Percentiles rank a stretch among this genome's conserved stretches.
phyloP scores from a whole-genome alignment of 108 stramenopile genomes.

The Nannochloropsis salina region DNA sequence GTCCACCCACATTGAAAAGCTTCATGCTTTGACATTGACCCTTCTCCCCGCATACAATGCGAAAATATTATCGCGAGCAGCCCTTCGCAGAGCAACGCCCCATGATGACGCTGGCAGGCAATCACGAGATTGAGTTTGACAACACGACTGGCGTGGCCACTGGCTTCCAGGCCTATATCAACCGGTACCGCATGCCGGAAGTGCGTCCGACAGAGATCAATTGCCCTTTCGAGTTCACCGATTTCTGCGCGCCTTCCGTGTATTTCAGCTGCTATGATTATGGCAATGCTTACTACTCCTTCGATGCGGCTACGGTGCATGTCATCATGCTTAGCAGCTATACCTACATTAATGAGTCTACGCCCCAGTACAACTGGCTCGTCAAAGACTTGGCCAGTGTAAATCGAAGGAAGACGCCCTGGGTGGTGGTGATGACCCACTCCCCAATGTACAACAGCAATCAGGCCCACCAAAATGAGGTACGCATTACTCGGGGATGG shows the following conservation, averaged over 20 bases:
- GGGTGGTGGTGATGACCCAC: constrained; percentile 53
- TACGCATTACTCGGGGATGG: not conserved
- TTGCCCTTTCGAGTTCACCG: not conserved
- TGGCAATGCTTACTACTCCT: constrained; percentile 47
- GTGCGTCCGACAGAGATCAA: not conserved
- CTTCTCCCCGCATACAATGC: too few species aligned
- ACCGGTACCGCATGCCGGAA: constrained; percentile 37
- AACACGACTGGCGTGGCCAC: not conserved
- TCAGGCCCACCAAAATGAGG: constrained; percentile 50
- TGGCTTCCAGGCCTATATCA: constrained; percentile 48
- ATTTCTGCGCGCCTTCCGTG: not conserved
- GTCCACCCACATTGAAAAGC: too few species aligned
- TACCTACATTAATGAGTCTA: constrained; percentile 25
- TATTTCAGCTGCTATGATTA: not conserved
- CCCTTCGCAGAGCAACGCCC: constrained; percentile 32
- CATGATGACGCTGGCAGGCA: constrained; percentile 46
- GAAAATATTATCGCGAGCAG: too few species aligned
- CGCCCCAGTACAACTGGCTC: constrained; percentile 37
- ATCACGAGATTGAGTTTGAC: constrained; percentile 52
- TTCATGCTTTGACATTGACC: too few species aligned
- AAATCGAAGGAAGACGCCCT: constrained; percentile 49
- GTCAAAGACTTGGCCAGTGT: constrained; percentile 40
- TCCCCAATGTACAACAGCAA: constrained; percentile 57
- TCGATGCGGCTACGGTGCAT: constrained; percentile 52
- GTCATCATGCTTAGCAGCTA: constrained; percentile 50